Conservation (phyloP, 2,329 filamentous ascomycete genomes). For the Chaetoscypha palmicola region DNA sequence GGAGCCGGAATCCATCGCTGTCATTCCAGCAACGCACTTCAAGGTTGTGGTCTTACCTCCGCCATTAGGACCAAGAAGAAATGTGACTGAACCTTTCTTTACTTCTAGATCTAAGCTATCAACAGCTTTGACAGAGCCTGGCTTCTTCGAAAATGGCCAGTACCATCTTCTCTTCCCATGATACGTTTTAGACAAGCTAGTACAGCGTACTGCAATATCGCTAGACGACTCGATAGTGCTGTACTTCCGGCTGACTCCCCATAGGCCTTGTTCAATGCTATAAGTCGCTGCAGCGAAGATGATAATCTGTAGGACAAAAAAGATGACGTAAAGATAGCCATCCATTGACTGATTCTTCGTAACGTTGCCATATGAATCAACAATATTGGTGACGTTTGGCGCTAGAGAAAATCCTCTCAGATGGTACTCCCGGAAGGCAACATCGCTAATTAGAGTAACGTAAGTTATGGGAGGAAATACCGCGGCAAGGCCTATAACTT, state of each 20-base stretch:
- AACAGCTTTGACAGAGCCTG: conserved; percentile 49
- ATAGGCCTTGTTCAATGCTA: conserved; percentile 50
- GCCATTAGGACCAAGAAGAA: conserved; percentile 58
- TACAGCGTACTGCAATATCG: conserved; percentile 23
- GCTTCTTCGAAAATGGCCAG: conserved; percentile 21
- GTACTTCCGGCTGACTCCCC: conserved; percentile 38
- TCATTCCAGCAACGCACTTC: conserved; percentile 58
- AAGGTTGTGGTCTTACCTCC: conserved; percentile 59
- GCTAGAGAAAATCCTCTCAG: conserved; percentile 44
- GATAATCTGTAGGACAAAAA: conserved; percentile 52
- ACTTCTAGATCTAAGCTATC: conserved; percentile 49
- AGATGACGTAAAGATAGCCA: conserved; percentile 49
- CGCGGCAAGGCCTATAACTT: conserved; percentile 14
- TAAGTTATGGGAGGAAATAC: conserved; percentile 22
- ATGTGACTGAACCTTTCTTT: conserved; percentile 54
- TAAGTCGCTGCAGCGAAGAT: conserved; percentile 51
- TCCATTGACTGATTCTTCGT: conserved; percentile 55
- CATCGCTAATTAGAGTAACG: conserved; percentile 22
- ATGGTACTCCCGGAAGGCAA: conserved; percentile 18
- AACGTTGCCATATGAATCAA: conserved; percentile 18
- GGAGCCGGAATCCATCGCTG: conserved; percentile 47
- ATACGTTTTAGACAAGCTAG: conserved; percentile 22
- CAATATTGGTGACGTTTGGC: conserved; percentile 16
- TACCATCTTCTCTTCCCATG: conserved; percentile 22
- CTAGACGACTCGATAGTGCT: conserved; percentile 22